phyloP scores from a whole-genome alignment of 2,329 filamentous ascomycete genomes.

The Huntiella abstrusa region DNA sequence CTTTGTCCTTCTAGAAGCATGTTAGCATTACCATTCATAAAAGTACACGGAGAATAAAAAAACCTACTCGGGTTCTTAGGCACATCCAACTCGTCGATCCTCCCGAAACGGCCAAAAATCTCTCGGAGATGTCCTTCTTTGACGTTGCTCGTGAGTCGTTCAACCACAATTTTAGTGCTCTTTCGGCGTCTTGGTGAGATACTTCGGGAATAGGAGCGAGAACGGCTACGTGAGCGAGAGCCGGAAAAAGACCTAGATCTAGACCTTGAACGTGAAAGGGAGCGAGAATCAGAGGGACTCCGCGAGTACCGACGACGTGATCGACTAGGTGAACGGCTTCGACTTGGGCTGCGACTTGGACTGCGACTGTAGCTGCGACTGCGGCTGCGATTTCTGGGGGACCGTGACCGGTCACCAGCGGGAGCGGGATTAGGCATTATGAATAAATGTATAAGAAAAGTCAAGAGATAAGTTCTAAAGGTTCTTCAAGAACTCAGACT shows the following conservation, averaged over 20 bases:
- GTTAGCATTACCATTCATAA: not conserved
- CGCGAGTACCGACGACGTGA: not conserved
- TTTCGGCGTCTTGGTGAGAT: conserved; percentile 15
- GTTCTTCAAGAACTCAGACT: too few species aligned
- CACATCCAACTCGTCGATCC: conserved; percentile 71
- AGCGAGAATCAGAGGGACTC: conserved; percentile 5
- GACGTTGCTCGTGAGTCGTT: conserved; percentile 89
- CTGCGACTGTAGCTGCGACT: not conserved
- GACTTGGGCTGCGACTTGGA: not conserved
- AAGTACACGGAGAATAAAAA: not conserved
- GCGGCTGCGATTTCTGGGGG: not conserved
- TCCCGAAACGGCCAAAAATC: conserved; percentile 79
- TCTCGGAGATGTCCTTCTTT: conserved; percentile 75
- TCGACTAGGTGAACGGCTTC: not conserved
- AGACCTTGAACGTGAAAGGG: conserved; percentile 15
- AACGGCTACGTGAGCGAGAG: not conserved
- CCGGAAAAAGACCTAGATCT: conserved; percentile 13
- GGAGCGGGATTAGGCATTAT: too few species aligned
- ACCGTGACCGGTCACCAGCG: too few species aligned
- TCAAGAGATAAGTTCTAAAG: too few species aligned
- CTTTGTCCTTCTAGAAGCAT: conserved; percentile 55
- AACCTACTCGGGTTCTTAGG: conserved; percentile 71
- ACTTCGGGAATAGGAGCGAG: conserved; percentile 14
- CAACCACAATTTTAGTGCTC: conserved; percentile 61
- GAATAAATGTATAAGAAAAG: too few species aligned